phyloP scores from a whole-genome alignment of 495 filamentous ascomycete genomes.

The Penicillium robsamsonii region DNA sequence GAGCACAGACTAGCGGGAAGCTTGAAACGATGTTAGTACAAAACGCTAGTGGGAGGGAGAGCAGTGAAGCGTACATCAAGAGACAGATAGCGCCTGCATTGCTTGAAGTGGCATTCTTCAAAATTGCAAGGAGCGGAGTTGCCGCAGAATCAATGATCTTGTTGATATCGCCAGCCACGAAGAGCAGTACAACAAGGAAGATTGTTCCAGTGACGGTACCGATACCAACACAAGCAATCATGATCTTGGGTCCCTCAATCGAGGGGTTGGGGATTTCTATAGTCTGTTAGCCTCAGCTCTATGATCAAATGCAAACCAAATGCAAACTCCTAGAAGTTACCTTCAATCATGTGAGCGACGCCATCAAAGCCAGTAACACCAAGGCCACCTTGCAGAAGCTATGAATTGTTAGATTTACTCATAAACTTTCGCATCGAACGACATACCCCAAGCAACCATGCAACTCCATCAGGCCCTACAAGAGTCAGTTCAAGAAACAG shows the following conservation, averaged over 20 bases:
- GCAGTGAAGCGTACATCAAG: slow-evolving; percentile 49
- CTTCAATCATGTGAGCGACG: slow-evolving; percentile 53
- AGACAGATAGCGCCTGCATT: slow-evolving; percentile 66
- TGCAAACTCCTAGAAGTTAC: slow-evolving; percentile 15
- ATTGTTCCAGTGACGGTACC: slow-evolving; percentile 66
- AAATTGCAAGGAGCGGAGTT: slow-evolving; percentile 67
- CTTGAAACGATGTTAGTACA: slow-evolving; percentile 28
- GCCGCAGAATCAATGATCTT: slow-evolving; percentile 58
- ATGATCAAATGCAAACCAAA: neutral
- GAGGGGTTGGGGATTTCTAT: slow-evolving; percentile 68
- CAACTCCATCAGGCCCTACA: slow-evolving; percentile 58
- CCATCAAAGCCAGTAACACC: slow-evolving; percentile 61
- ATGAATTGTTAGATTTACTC: slow-evolving; percentile 21
- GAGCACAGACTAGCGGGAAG: slow-evolving; percentile 67
- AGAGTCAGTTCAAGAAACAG: slow-evolving; percentile 14
- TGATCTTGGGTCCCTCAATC: slow-evolving; percentile 65
- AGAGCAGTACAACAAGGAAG: slow-evolving; percentile 64
- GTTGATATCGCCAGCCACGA: slow-evolving; percentile 59
- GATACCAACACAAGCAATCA: slow-evolving; percentile 69
- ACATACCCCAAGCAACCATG: slow-evolving; percentile 59
- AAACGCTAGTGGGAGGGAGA: neutral
- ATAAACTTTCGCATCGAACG: neutral
- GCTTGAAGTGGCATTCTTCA: slow-evolving; percentile 65
- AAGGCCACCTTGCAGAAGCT: slow-evolving; percentile 59
- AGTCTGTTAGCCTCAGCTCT: slow-evolving; percentile 15